phyloP scores from a whole-genome alignment of 371 early-diverging fungal species.

The Haplosporangium sp. region DNA sequence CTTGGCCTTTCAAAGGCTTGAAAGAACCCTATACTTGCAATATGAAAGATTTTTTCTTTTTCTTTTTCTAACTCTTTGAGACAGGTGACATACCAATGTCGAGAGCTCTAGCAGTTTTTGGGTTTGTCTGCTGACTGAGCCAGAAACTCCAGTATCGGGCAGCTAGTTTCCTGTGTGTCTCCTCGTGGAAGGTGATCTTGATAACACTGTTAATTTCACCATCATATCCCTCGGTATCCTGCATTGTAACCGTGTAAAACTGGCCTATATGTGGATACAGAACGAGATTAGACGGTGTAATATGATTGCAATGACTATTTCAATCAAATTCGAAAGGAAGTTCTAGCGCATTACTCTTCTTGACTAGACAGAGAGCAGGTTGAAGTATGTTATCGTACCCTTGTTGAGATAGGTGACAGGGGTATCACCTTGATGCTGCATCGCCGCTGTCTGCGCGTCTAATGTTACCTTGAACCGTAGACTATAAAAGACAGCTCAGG shows the following conservation, averaged over 20 bases:
- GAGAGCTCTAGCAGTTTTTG: slow-evolving; percentile 73
- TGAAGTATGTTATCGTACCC: slow-evolving; percentile 33
- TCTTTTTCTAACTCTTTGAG: not conserved
- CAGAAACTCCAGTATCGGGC: slow-evolving; percentile 83
- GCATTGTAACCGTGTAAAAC: slow-evolving; percentile 64
- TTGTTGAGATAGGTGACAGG: slow-evolving; percentile 76
- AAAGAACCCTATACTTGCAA: too few relatives aligned
- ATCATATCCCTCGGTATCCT: slow-evolving; percentile 61
- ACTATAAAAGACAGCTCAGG: slow-evolving; percentile 17
- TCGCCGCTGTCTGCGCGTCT: slow-evolving; percentile 68
- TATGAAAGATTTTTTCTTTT: not conserved
- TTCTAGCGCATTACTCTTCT: too few relatives aligned
- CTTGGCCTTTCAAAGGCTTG: too few relatives aligned
- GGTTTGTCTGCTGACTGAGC: slow-evolving; percentile 76
- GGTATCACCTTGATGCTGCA: slow-evolving; percentile 64
- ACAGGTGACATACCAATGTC: slow-evolving; percentile 29
- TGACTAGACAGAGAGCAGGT: too few relatives aligned
- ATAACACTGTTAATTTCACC: slow-evolving; percentile 68
- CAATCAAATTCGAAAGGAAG: too few relatives aligned
- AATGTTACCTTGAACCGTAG: slow-evolving; percentile 52
- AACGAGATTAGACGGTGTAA: not conserved
- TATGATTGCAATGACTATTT: not conserved
- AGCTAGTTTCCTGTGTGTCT: slow-evolving; percentile 77
- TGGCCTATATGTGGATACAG: slow-evolving; percentile 56
- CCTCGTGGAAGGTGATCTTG: slow-evolving; percentile 80